These are phyloP conservation scores for Apostasia ramifera DNA, from an alignment of 106 monocot genomes.

Conservation along the genomic window DNA sequence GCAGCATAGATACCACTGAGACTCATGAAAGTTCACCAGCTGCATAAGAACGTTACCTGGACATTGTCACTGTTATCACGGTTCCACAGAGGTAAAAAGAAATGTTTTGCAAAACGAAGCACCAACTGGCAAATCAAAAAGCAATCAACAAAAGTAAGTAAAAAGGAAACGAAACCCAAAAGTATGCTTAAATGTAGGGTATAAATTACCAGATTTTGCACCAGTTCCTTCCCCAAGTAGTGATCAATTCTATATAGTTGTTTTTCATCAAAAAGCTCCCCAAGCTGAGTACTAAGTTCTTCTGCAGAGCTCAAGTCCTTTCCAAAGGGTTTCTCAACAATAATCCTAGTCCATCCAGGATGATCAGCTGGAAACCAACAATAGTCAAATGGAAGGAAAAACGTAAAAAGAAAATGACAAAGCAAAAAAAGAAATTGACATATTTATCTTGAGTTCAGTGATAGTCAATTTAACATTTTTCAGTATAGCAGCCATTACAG, in stretches of 20 bases:
- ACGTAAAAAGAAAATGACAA: neutral
- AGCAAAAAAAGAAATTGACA: neutral
- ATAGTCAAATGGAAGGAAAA: neutral
- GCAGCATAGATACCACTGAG: neutral
- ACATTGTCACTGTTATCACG: conserved; percentile 93
- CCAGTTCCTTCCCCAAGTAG: conserved; percentile 95
- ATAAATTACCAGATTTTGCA: conserved; percentile 81
- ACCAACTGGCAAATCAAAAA: conserved; percentile 58
- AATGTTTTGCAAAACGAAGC: conserved; percentile 94
- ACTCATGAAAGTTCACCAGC: neutral
- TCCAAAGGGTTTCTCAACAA: conserved; percentile 98
- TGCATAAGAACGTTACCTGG: conserved; percentile 41
- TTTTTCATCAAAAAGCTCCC: conserved; percentile 80
- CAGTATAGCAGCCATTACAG: no score
- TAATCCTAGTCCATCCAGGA: conserved; percentile 89
- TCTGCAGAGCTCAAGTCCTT: conserved; percentile 87
- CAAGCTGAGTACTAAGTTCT: conserved; percentile 83
- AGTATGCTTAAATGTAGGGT: neutral
- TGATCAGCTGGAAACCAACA: conserved; percentile 44
- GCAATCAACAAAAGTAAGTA: conserved; percentile 3
- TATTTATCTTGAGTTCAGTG: no score
- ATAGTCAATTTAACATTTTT: no score
- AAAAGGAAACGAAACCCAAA: conserved; percentile 2
- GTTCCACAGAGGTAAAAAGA: conserved; percentile 96
- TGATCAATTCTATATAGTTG: conserved; percentile 96